Evolutionary conservation across 2,329 filamentous ascomycete species (phyloP).

Genomic region (Paracorniculantispora psalliotae): DNA sequence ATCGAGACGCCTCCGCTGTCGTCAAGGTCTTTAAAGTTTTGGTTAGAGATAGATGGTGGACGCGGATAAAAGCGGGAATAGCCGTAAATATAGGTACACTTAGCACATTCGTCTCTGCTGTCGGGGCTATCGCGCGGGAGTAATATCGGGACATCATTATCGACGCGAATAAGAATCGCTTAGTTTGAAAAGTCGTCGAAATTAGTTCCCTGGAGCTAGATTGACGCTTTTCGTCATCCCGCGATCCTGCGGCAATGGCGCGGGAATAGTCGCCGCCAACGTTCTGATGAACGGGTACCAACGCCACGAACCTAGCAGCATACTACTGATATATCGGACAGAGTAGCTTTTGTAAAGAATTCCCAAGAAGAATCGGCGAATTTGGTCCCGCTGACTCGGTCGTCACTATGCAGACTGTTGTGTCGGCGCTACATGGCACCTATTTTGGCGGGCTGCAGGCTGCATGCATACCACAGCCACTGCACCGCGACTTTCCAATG

Average conservation of each 20-base stretch:
- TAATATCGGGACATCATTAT: not conserved
- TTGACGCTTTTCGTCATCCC: not conserved
- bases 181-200: not conserved
- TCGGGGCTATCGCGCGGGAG: not conserved
- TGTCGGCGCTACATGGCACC: too few relatives aligned
- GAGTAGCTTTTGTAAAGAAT: not conserved
- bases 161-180: not conserved
- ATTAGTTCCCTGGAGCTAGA: not conserved
- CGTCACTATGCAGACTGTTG: not conserved
- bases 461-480: too few relatives aligned
- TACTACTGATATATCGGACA: not conserved
- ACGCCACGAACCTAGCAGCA: not conserved
- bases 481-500: not conserved
- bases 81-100: not conserved
- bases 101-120: not conserved
- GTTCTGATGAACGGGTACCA: not conserved
- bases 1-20: not conserved
- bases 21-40: not conserved
- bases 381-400: not conserved
- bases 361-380: too few relatives aligned
- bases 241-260: constrained; percentile 1
- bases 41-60: not conserved
- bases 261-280: not conserved
- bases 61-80: not conserved
- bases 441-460: not conserved